Base-by-base conservation (phyloP, 768 basidiomycete genomes). In the Xerocomellus dryophilus region DNA sequence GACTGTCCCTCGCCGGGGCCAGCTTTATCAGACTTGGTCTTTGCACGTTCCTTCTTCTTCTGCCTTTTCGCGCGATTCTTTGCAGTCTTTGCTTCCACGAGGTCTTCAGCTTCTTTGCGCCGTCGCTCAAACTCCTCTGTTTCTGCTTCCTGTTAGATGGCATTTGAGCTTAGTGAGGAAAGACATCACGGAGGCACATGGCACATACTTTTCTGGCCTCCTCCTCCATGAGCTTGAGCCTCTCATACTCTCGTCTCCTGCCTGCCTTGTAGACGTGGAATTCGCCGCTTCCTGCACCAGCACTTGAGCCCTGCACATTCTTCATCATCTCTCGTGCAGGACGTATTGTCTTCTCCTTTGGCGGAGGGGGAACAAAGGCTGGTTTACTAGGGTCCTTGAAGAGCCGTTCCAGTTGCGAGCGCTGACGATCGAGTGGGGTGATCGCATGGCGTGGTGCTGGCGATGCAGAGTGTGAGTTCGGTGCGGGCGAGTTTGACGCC, bases 181-280 rank as follows among this genome's bases (percentile, higher is more conserved):
- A 18, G 36, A 44, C 21, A 32, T 5, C 31, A 23, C 11, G 8
- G 40, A 44, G 12, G 11, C 17, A 9, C 18, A 25, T 17, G 8
- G 41, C 20, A 54, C 83, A 54, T 63, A 93, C 97, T 71, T 88
- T 87, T 64, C 81, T 79, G 5, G 85, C 68, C 55, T 84, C 76
- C 55, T 98, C 95, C 57, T 95, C 92, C 76, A 99, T 82, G 14
- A 96, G 63, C 74, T 91, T 95, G 53, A 98, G 68, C 53, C 97
- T 77, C 72, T 99, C 97, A 63, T 98, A 98, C 74, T 99, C 97
- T 64, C 96, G 79, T 66, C 96, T 80, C 57, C 97, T 76, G 59
- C 87, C 85, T 17, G 96, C 95, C 68, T 98, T 98, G 76, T 98
- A 99, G 0, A 99, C 97, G 68, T 99, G 97, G 66, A 98, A 98